Conservation (phyloP, 2,329 filamentous ascomycete genomes). For the Alternaria consortialis region DNA sequence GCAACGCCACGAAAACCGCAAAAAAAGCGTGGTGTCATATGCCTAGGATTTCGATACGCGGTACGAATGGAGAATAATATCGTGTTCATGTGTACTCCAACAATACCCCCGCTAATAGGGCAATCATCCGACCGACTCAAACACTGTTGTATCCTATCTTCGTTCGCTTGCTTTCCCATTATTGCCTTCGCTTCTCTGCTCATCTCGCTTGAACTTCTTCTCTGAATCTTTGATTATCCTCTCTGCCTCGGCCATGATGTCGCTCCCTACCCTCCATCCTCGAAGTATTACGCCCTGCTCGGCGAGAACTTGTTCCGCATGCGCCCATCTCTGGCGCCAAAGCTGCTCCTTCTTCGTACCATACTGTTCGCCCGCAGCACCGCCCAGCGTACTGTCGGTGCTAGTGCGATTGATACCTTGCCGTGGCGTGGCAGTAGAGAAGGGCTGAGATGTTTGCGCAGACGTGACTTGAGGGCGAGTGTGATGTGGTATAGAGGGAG, state of each 20-base stretch:
- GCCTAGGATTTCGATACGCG: neutral
- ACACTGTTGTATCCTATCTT: neutral
- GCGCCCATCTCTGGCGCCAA: constrained; percentile 73
- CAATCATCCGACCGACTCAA: neutral
- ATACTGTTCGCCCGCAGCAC: constrained; percentile 32
- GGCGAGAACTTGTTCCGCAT: constrained; percentile 71
- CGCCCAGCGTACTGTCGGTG: constrained; percentile 38
- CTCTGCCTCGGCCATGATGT: constrained; percentile 73
- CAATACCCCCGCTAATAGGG: neutral
- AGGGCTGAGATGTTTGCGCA: constrained; percentile 34
- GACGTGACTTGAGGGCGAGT: constrained; percentile 33
- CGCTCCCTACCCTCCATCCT: constrained; percentile 76
- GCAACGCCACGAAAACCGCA: neutral
- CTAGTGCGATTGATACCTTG: constrained; percentile 37
- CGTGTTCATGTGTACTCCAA: neutral
- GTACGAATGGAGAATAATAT: neutral
- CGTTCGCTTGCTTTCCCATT: constrained; percentile 5
- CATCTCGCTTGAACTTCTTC: constrained; percentile 38
- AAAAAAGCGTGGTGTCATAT: neutral
- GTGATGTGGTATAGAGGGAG: constrained; percentile 40
- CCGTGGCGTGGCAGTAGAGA: constrained; percentile 33
- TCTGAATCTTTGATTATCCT: constrained; percentile 68
- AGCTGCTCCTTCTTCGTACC: constrained; percentile 75
- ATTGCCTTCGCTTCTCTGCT: neutral
- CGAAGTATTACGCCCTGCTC: constrained; percentile 72